Evolutionary conservation across 495 filamentous ascomycete species (phyloP).

Genomic region (Aspergillus sparsus): DNA sequence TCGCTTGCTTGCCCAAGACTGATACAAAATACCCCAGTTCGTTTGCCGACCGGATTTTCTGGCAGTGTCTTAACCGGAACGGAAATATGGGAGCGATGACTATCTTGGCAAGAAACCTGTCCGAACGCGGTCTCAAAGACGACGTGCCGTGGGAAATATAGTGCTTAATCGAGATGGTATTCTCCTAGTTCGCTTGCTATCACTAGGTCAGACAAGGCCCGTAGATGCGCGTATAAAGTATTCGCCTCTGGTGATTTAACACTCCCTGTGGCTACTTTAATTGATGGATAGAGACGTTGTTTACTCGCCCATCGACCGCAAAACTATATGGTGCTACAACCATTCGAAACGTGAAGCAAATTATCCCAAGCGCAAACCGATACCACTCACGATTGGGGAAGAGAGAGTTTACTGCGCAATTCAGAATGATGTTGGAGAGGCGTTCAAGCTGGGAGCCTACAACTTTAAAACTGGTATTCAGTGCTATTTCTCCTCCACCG

Average conservation of each 20-base stretch:
- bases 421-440: not conserved
- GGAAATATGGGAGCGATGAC: no score
- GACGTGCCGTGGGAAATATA: not conserved
- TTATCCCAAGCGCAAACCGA: not conserved
- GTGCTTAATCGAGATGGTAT: not conserved
- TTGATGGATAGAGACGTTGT: not conserved
- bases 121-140: no score
- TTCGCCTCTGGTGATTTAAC: not conserved
- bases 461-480: not conserved
- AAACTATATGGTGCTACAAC: not conserved
- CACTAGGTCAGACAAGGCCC: not conserved
- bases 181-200: not conserved
- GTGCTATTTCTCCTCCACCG: not conserved
- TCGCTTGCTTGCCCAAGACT: no score
- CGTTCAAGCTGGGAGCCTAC: not conserved
- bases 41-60: no score
- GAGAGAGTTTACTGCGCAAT: not conserved
- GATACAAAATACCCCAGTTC: no score
- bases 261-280: not conserved
- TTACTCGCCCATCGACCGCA: not conserved
- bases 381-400: not conserved
- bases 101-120: no score
- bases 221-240: not conserved
- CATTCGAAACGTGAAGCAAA: not conserved
- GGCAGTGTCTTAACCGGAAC: no score